Evolutionary conservation across 2,329 filamentous ascomycete species (phyloP).

Genomic region (Neofusicoccum kwambonambiense): DNA sequence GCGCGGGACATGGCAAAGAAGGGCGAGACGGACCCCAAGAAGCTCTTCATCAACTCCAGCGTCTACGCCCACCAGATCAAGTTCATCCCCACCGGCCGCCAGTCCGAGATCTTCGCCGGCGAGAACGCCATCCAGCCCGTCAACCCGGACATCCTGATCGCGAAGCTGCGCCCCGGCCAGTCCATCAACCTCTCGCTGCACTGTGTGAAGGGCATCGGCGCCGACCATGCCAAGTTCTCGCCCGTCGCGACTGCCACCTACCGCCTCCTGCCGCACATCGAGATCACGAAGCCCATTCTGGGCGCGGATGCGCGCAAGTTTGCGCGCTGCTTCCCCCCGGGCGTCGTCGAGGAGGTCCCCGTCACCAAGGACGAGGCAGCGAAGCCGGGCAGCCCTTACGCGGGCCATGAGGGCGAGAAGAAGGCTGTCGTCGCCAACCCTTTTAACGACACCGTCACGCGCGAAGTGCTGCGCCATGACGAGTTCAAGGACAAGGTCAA

Average conservation of each 20-base stretch:
- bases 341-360: slow-evolving; percentile 78
- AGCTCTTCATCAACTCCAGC: slow-evolving; percentile 82
- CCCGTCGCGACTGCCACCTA: slow-evolving; percentile 95
- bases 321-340: slow-evolving; percentile 79
- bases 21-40: slow-evolving; percentile 75
- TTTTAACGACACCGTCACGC: slow-evolving; percentile 92
- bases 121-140: slow-evolving; percentile 70
- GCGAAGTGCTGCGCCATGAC: slow-evolving; percentile 85
- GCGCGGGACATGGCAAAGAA: slow-evolving; percentile 56
- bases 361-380: slow-evolving; percentile 67
- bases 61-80: slow-evolving; percentile 57
- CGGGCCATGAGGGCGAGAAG: slow-evolving; percentile 72
- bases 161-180: slow-evolving; percentile 90
- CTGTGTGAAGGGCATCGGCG: slow-evolving; percentile 90
- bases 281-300: slow-evolving; percentile 78
- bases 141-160: slow-evolving; percentile 90
- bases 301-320: slow-evolving; percentile 89
- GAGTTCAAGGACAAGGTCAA: slow-evolving; percentile 97
- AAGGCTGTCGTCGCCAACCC: slow-evolving; percentile 86
- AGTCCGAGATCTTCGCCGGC: slow-evolving; percentile 30
- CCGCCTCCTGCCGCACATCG: slow-evolving; percentile 83
- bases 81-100: slow-evolving; percentile 71
- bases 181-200: slow-evolving; percentile 83
- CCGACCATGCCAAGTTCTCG: slow-evolving; percentile 95
- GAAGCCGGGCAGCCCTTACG: slow-evolving; percentile 62